Evolutionary conservation across 2,329 filamentous ascomycete species (phyloP).

Genomic region (Calycina herbarum): DNA sequence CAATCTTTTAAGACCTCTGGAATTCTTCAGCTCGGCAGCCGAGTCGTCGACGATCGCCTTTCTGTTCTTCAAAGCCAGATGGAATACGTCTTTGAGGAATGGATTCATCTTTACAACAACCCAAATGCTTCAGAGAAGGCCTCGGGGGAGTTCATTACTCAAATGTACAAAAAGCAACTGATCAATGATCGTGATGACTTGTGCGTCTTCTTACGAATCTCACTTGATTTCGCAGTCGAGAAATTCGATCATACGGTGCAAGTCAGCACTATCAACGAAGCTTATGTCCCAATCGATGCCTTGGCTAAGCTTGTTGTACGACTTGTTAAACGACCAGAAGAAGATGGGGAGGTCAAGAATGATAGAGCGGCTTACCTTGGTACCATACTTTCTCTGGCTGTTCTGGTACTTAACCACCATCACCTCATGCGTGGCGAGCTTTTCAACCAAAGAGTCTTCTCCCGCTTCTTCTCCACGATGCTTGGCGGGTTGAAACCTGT

Average conservation of each 20-base stretch:
- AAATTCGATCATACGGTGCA: constrained; percentile 72
- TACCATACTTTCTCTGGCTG: constrained; percentile 73
- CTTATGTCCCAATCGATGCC: constrained; percentile 69
- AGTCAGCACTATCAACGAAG: constrained; percentile 56
- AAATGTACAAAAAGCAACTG: constrained; percentile 73
- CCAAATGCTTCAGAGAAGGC: constrained; percentile 73
- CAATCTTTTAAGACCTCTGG: constrained; percentile 57
- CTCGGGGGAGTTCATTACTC: constrained; percentile 74
- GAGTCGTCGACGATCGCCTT: constrained; percentile 55
- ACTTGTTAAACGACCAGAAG: constrained; percentile 70
- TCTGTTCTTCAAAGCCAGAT: constrained; percentile 74
- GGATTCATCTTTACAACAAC: constrained; percentile 80
- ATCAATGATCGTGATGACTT: constrained; percentile 76
- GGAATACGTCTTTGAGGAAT: constrained; percentile 95
- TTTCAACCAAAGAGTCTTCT: constrained; percentile 88
- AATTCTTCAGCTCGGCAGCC: constrained; percentile 52
- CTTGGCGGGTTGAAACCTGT: constrained; percentile 70
- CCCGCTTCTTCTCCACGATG: constrained; percentile 81
- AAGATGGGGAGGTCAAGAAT: constrained; percentile 56
- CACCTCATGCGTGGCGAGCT: constrained; percentile 76
- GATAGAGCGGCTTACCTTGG: constrained; percentile 73
- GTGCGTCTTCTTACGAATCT: constrained; percentile 74
- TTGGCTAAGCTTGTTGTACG: constrained; percentile 77
- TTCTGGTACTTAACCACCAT: constrained; percentile 82
- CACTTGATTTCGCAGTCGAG: constrained; percentile 76